phyloP scores from a whole-genome alignment of 176 grass and related monocot species.

The Lolium perenne region DNA sequence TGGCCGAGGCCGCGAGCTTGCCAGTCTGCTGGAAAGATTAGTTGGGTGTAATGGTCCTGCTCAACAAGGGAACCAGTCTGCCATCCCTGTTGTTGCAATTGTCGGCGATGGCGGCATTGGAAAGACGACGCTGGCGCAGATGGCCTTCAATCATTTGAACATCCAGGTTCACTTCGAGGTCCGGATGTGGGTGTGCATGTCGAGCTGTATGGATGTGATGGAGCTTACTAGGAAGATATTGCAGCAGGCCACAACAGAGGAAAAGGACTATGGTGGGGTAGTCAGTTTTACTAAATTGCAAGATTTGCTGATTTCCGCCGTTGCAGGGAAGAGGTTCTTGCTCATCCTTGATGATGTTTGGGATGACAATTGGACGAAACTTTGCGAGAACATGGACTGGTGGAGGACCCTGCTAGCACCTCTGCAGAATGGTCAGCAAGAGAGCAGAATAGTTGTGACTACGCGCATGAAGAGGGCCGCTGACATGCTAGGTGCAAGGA shows the following conservation, averaged over 20 bases:
- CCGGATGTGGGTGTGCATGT: conserved; percentile 51
- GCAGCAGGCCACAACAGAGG: conserved; percentile 13
- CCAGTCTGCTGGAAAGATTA: conserved; percentile 21
- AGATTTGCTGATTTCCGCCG: neutral
- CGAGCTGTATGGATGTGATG: conserved; percentile 24
- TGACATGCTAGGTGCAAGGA: conserved; percentile 44
- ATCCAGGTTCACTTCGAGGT: conserved; percentile 31
- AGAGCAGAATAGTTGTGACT: conserved; percentile 52
- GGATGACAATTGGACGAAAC: conserved; percentile 19
- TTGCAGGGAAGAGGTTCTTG: conserved; percentile 48
- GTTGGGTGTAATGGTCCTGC: neutral
- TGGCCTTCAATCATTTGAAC: conserved; percentile 32
- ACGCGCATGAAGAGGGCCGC: conserved; percentile 52
- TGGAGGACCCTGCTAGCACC: conserved; percentile 46
- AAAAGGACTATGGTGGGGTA: conserved; percentile 8
- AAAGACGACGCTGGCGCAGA: conserved; percentile 56
- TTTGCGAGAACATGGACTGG: conserved; percentile 3
- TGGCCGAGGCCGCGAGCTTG: conserved; percentile 26
- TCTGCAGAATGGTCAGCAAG: conserved; percentile 29
- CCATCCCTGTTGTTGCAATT: conserved; percentile 43
- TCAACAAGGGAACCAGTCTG: neutral
- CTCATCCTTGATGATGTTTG: conserved; percentile 66
- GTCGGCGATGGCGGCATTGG: conserved; percentile 54
- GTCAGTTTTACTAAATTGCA: conserved; percentile 40
- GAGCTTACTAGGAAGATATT: conserved; percentile 48